These are phyloP conservation scores for Termitomyces bulborhizus DNA, from an alignment of 768 basidiomycete species.

Conservation along the genomic window DNA sequence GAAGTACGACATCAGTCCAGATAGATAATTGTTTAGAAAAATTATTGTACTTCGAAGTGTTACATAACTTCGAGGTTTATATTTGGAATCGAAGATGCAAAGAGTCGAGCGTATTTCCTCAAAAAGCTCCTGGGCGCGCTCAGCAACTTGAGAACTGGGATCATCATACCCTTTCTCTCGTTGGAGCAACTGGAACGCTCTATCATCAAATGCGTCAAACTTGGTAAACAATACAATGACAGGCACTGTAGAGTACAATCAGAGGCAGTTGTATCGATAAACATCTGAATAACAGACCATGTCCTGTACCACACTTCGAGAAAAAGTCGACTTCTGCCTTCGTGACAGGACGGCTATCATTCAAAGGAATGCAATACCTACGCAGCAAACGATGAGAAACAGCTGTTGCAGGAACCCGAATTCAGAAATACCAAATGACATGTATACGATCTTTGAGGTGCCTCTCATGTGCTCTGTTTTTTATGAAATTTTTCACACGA, in stretches of 20 bases:
- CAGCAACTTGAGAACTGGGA: not conserved
- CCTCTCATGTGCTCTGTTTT: not conserved
- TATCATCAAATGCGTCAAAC: constrained; percentile 8
- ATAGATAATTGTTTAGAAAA: not conserved
- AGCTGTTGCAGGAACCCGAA: no score
- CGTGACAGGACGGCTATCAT: constrained; percentile 7
- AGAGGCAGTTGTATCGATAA: not conserved
- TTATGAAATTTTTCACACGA: constrained; percentile 8
- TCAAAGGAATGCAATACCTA: constrained; percentile 14
- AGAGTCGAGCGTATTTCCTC: constrained; percentile 1
- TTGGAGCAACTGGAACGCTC: not conserved
- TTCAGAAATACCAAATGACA: constrained; percentile 9
- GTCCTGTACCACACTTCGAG: constrained; percentile 8
- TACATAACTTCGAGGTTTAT: constrained; percentile 2
- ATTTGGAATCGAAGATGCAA: constrained; percentile 6
- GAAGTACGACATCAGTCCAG: not conserved
- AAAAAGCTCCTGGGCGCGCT: constrained; percentile 2
- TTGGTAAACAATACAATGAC: constrained; percentile 12
- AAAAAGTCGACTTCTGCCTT: constrained; percentile 9
- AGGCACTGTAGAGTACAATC: constrained; percentile 3
- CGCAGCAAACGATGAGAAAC: no score
- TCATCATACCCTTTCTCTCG: not conserved
- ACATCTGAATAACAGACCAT: constrained; percentile 1
- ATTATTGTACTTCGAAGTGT: constrained; percentile 2
- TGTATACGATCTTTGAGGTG: constrained; percentile 10